Conservation (phyloP, 768 basidiomycete species). For the Flagelloscypha sp. region DNA sequence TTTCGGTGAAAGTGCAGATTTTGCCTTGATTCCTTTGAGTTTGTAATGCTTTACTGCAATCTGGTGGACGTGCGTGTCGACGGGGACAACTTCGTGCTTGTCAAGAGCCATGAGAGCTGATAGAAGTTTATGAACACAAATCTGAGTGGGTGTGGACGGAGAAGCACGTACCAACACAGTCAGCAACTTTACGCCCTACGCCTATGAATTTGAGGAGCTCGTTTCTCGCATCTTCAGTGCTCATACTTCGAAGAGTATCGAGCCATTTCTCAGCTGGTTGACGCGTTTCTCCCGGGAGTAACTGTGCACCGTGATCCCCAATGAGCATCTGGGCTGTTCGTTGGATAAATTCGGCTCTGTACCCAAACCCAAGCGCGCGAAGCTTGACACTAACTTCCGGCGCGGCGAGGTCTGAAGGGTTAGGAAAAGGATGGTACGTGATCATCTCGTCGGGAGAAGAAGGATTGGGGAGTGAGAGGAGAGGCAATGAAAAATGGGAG, state of each 20-base stretch:
- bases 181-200: constrained; percentile 94
- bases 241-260: constrained; percentile 35
- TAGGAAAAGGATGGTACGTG: constrained; percentile 77
- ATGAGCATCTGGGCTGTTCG: constrained; percentile 74
- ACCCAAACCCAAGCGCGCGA: constrained; percentile 87
- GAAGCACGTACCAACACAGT: constrained; percentile 86
- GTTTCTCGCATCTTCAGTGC: constrained; percentile 55
- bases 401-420: constrained; percentile 57
- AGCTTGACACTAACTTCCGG: constrained; percentile 54
- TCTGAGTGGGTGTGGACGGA: constrained; percentile 83
- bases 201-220: constrained; percentile 79
- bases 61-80: constrained; percentile 93
- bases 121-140: background rate
- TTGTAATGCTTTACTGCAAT: constrained; percentile 79
- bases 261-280: constrained; percentile 62
- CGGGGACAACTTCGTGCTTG: constrained; percentile 80
- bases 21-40: constrained; percentile 41
- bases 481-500: constrained; percentile 60
- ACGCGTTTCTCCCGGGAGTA: constrained; percentile 11
- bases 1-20: constrained; percentile 62
- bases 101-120: constrained; percentile 2
- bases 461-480: constrained; percentile 42
- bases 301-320: constrained; percentile 35
- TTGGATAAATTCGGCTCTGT: constrained; percentile 87
- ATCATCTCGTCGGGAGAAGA: constrained; percentile 19